Evolutionary conservation across 495 filamentous ascomycete species (phyloP), one percentile per base, ranked within the genome.

Genomic region (Tuber aestivum): DNA sequence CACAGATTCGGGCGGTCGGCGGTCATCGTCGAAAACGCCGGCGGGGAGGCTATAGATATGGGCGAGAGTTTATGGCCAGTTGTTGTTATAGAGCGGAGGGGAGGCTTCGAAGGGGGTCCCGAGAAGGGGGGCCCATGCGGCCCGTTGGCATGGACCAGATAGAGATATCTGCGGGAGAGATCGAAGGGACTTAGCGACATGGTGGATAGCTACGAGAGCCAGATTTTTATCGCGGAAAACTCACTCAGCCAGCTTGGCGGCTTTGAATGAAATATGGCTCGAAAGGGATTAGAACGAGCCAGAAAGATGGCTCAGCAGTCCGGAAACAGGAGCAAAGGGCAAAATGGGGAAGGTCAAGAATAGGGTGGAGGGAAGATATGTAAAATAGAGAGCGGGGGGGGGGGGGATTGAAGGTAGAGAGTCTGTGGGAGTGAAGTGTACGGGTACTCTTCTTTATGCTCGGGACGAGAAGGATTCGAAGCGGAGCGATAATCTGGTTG

Each of bases 11-110:
- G 77, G 21, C 81, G 80, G 40, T 82, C 81, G 14, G 80, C 69
- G 32, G 76, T 75, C 74, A 82, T 77, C 12, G 81, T 82, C 1
- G 81, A 82, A 69, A 82, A 82, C n/a, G 80, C 80, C n/a, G 77
- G 71, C 12, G 81, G 74, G 20, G 81, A 74, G 69, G 75, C 38
- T 72, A 82, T 74, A 4, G 74, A 42, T 14, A 72, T 69, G 14
- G 77, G 76, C 38, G 72, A 78, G 65, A 74, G 70, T 41, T 82
- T 80, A 37, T 76, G 80, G n/a, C 41, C 42, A 1, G 75, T 76
- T 32, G 80, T 82, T 38, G 68, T 72, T 32, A 82, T 75, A 0
- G 77, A 74, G 65, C 74, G 80, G 72, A 81, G 74, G 41, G 79
- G 76, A 32, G 80, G 80, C 69, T 73, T 76, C 56, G 75, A 82